These are phyloP conservation scores for Candida odintsovae DNA, from an alignment of 805 yeast genomes.

Conservation along the genomic window DNA sequence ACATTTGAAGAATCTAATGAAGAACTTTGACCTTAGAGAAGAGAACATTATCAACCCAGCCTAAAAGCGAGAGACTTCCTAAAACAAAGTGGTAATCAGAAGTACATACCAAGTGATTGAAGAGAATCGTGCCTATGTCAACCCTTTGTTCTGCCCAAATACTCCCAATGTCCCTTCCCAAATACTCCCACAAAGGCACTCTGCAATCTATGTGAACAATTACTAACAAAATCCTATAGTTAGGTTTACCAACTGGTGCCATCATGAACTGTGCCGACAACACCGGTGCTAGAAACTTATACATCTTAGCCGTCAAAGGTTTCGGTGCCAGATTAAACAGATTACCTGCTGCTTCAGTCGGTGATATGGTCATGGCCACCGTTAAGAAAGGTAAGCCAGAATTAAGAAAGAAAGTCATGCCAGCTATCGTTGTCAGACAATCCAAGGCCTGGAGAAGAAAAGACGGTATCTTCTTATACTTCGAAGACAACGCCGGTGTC, in stretches of 20 bases:
- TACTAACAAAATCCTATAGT: conserved; percentile 38
- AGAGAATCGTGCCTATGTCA: too few relatives aligned
- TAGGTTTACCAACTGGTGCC: conserved; percentile 99
- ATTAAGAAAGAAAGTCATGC: conserved; percentile 99
- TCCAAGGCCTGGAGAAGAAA: conserved; percentile 99
- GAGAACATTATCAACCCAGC: too few relatives aligned
- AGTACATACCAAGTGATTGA: too few relatives aligned
- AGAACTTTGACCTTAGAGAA: too few relatives aligned
- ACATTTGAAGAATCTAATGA: too few relatives aligned
- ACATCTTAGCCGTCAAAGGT: conserved; percentile 98
- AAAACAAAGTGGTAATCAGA: too few relatives aligned
- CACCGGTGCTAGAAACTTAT: conserved; percentile 99
- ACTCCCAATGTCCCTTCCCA: neutral
- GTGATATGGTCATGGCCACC: conserved; percentile 99
- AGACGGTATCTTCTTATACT: conserved; percentile 99
- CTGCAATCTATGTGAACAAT: neutral
- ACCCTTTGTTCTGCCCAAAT: neutral
- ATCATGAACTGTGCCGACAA: conserved; percentile 99
- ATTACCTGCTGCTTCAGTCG: conserved; percentile 99
- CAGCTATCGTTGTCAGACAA: conserved; percentile 99
- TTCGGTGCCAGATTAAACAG: conserved; percentile 99
- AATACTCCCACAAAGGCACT: neutral
- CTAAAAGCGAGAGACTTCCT: too few relatives aligned
- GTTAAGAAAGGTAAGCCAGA: conserved; percentile 99
- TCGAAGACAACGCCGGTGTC: conserved; percentile 99